These are phyloP conservation scores for Fusarium dimerum DNA, from an alignment of 2,329 filamentous ascomycete species.

Conservation along the genomic window DNA sequence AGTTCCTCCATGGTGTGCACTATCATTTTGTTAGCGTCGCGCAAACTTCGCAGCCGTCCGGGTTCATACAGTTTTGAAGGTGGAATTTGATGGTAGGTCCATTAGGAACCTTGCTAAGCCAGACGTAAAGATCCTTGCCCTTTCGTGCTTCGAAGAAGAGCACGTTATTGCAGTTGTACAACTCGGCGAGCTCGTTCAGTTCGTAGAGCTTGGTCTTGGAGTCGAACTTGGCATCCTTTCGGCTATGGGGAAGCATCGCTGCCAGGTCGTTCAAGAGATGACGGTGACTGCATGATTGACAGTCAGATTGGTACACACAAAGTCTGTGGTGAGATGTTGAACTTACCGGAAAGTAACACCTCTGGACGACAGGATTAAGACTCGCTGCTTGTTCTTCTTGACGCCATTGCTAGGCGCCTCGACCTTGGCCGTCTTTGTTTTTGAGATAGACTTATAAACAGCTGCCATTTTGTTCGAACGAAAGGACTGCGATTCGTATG, in stretches of 20 bases:
- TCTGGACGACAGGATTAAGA: constrained; percentile 88
- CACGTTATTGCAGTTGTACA: constrained; percentile 94
- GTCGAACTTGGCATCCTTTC: constrained; percentile 96
- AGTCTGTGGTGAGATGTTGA: background rate
- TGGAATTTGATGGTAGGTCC: constrained; percentile 66
- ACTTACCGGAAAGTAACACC: constrained; percentile 83
- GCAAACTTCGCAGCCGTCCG: background rate
- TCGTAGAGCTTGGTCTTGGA: constrained; percentile 86
- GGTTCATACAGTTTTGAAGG: constrained; percentile 67
- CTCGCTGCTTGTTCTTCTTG: constrained; percentile 70
- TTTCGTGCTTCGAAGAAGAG: constrained; percentile 96
- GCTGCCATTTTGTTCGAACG: constrained; percentile 54
- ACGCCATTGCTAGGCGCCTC: constrained; percentile 51
- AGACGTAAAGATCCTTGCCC: constrained; percentile 90
- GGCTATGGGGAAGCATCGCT: constrained; percentile 83
- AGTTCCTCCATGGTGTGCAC: constrained; percentile 97
- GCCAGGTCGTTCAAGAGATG: constrained; percentile 90
- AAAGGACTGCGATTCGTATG: constrained; percentile 11
- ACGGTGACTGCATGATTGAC: constrained; percentile 65
- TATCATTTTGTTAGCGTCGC: constrained; percentile 37
- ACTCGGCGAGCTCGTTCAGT: constrained; percentile 72
- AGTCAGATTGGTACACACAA: constrained; percentile 16
- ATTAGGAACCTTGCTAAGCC: constrained; percentile 87
- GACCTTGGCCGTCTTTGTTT: constrained; percentile 51
- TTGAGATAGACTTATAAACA: constrained; percentile 74